phyloP scores from a whole-genome alignment of 2,329 filamentous ascomycete species.

The Xylariaceae sp. region DNA sequence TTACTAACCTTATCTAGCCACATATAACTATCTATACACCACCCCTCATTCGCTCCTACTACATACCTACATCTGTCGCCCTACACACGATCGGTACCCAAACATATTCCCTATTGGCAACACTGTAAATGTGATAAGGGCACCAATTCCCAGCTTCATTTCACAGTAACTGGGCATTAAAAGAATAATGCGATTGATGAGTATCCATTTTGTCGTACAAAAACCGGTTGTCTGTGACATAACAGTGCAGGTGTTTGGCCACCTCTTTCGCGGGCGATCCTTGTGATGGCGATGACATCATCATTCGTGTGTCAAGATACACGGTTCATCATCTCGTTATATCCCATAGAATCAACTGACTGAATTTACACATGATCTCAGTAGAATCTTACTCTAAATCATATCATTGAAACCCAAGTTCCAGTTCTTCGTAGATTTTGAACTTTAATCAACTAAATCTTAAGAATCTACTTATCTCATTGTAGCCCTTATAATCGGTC shows the following conservation, averaged over 20 bases:
- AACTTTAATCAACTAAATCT: not conserved
- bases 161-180: too few species aligned
- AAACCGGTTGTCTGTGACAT: not conserved
- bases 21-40: too few species aligned
- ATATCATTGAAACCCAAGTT: not conserved
- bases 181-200: not conserved
- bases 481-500: not conserved
- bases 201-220: not conserved
- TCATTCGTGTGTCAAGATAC: slow-evolving; percentile 14
- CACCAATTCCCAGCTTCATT: too few species aligned
- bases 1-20: too few species aligned
- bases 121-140: too few species aligned
- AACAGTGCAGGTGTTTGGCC: not conserved
- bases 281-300: slow-evolving; percentile 19
- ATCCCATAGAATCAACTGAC: too few species aligned
- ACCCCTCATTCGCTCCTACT: too few species aligned
- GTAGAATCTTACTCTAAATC: not conserved
- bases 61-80: too few species aligned
- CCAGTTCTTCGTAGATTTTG: not conserved
- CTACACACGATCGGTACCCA: too few species aligned
- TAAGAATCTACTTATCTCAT: too few species aligned
- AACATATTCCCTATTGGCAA: too few species aligned
- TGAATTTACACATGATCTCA: not conserved
- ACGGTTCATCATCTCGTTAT: too few species aligned
- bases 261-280: not conserved